A percentile compares a stretch with the other conserved stretches of the same genome.
Evolutionary conservation across 2,329 filamentous ascomycete genomes (phyloP).

Genomic region (Cladophialophora bantiana): DNA sequence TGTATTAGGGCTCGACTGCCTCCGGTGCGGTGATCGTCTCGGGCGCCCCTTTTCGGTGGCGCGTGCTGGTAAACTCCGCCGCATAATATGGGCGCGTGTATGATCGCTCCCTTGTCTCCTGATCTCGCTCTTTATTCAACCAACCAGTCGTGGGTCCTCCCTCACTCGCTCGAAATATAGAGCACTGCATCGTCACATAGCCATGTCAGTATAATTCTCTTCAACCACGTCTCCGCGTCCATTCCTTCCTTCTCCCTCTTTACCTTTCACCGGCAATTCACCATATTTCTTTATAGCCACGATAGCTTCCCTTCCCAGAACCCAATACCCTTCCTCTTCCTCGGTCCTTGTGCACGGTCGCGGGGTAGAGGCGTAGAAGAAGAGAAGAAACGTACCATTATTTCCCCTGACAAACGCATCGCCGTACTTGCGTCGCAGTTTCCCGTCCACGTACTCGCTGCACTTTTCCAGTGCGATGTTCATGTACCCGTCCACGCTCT

Average conservation of each 20-base stretch:
- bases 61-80: neutral
- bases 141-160: neutral
- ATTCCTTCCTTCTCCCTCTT: neutral
- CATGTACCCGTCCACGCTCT: conserved; percentile 99
- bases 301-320: neutral
- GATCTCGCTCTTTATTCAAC: neutral
- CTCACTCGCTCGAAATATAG: conserved; percentile 39
- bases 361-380: neutral
- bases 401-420: conserved; percentile 97
- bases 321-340: neutral
- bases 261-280: neutral
- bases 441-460: conserved; percentile 86
- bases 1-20: neutral
- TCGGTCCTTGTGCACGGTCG: neutral
- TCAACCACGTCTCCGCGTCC: neutral
- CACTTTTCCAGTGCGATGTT: conserved; percentile 98
- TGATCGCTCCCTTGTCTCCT: neutral
- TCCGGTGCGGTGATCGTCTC: neutral
- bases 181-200: conserved; percentile 31
- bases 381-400: conserved; percentile 71
- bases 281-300: neutral
- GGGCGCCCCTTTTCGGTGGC: neutral
- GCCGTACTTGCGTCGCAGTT: conserved; percentile 81
- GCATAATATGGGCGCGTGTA: neutral
- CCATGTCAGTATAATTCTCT: neutral